Conservation (phyloP, 768 basidiomycete species). For the Kwoniella dendrophila region DNA sequence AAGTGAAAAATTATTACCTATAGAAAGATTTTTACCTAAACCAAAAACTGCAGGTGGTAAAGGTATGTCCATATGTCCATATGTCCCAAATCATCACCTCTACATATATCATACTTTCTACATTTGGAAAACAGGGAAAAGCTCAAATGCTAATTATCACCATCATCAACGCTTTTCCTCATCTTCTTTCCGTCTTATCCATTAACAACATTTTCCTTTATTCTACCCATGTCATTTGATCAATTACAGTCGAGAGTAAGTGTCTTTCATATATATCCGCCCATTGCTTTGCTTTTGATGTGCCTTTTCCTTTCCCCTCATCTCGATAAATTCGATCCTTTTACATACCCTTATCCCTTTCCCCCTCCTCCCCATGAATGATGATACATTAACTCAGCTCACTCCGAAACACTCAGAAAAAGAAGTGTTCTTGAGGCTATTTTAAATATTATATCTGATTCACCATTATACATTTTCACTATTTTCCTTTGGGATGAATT, state of each 20-base stretch:
- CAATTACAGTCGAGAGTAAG: conserved; percentile 35
- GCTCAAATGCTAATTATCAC: too few species aligned
- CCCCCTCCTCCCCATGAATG: neutral
- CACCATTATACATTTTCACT: conserved; percentile 12
- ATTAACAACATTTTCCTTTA: neutral
- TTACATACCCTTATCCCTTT: neutral
- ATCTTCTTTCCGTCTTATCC: too few species aligned
- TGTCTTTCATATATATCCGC: neutral
- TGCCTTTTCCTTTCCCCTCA: neutral
- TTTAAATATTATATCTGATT: conserved; percentile 7
- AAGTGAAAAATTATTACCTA: conserved; percentile 93
- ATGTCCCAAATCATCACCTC: too few species aligned
- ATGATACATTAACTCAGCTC: conserved; percentile 52
- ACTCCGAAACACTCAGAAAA: conserved; percentile 21
- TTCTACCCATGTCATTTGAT: conserved; percentile 35
- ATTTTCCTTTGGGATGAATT: conserved; percentile 37
- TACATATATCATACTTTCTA: too few species aligned
- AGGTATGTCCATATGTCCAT: too few species aligned
- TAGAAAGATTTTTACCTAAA: conserved; percentile 95
- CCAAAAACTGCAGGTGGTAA: conserved; percentile 77
- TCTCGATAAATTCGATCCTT: neutral
- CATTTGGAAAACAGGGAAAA: too few species aligned
- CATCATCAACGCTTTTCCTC: too few species aligned
- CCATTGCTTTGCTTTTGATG: neutral
- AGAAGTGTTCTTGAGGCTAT: conserved; percentile 10